Evolutionary conservation across 2,329 filamentous ascomycete species (phyloP).

Genomic region (Apiospora kogelbergensis): DNA sequence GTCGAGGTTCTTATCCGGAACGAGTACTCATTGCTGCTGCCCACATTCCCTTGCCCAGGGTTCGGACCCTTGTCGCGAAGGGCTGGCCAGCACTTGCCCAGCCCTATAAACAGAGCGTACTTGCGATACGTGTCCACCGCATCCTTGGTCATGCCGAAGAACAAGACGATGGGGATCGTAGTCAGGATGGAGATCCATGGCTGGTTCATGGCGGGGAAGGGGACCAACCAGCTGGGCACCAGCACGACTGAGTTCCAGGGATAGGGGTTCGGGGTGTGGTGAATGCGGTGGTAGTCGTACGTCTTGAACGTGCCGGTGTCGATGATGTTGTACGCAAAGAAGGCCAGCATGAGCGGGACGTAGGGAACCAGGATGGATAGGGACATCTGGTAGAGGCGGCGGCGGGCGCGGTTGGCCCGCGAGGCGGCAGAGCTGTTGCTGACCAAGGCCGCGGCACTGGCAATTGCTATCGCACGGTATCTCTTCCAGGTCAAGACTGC

Average conservation of each 20-base stretch:
- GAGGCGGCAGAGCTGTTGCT: conserved; percentile 40
- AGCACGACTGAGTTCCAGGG: conserved; percentile 51
- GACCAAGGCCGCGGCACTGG: conserved; percentile 39
- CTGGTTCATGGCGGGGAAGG: conserved; percentile 42
- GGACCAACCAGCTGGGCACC: conserved; percentile 39
- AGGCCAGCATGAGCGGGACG: conserved; percentile 45
- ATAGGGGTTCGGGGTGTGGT: conserved; percentile 35
- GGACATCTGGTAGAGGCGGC: conserved; percentile 57
- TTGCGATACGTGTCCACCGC: conserved; percentile 49
- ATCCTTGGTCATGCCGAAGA: conserved; percentile 57
- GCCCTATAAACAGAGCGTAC: conserved; percentile 17
- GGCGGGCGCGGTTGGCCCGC: conserved; percentile 47
- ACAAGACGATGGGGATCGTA: conserved; percentile 47
- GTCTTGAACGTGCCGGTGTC: conserved; percentile 25
- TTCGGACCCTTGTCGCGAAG: neutral
- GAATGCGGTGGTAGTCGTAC: conserved; percentile 44
- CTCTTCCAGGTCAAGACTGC: conserved; percentile 44
- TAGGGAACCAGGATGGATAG: conserved; percentile 52
- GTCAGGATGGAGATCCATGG: conserved; percentile 50
- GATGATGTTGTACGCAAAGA: conserved; percentile 42
- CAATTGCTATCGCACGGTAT: conserved; percentile 46
- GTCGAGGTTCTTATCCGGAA: neutral
- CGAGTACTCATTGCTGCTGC: neutral
- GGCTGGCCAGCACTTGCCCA: conserved; percentile 11
- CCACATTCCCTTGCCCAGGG: neutral